Evolutionary conservation across 805 yeast species (phyloP).

Genomic region (Kregervanrija pseudodelftensis): DNA sequence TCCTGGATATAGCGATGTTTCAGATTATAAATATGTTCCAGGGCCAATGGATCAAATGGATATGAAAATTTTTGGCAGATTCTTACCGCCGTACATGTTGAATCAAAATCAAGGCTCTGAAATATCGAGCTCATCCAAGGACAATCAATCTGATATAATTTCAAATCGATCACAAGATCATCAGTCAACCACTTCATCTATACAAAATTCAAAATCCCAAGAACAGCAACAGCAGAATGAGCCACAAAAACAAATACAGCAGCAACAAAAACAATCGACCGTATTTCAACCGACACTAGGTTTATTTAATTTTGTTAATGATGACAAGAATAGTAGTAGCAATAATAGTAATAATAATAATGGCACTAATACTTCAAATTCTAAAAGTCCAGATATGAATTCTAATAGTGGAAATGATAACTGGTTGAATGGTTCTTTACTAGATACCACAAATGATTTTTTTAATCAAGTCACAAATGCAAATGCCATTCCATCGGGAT

Average conservation of each 20-base stretch:
- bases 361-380: background rate
- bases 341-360: background rate
- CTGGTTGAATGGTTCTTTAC: background rate
- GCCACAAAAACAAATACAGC: background rate
- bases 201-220: conserved; percentile 1
- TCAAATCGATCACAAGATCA: too few species aligned
- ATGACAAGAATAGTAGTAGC: background rate
- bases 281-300: conserved; percentile 6
- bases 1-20: conserved; percentile 3
- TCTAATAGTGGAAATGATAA: background rate
- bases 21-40: conserved; percentile 46
- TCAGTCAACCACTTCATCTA: background rate
- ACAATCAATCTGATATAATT: too few species aligned
- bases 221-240: background rate
- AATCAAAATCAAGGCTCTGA: conserved; percentile 19
- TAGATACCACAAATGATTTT: conserved; percentile 5
- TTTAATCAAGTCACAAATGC: conserved; percentile 6
- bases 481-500: conserved; percentile 26
- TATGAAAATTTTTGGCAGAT: conserved; percentile 76
- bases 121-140: too few species aligned
- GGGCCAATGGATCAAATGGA: conserved; percentile 84
- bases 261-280: background rate
- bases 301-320: conserved; percentile 3
- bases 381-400: background rate
- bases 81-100: conserved; percentile 79